Conservation (phyloP, 2,329 filamentous ascomycete species). For the Colletotrichum filicis region DNA sequence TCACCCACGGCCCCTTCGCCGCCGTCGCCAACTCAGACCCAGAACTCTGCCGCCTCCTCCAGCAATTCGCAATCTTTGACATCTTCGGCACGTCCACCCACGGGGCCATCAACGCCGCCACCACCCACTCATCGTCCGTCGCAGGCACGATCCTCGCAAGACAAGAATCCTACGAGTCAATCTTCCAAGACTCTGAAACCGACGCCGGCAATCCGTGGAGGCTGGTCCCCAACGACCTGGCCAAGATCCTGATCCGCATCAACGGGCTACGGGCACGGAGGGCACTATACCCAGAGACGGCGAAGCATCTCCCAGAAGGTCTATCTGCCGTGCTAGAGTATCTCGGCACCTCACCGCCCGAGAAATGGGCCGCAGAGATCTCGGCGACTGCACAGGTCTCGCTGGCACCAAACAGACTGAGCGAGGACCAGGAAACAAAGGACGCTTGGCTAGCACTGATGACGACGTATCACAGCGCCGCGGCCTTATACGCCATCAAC, state of each 20-base stretch:
- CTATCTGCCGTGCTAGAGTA: not conserved
- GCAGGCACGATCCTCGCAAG: not conserved
- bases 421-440: not conserved
- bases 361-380: not conserved
- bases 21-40: not conserved
- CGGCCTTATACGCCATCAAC: not conserved
- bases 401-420: not conserved
- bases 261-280: constrained; percentile 2
- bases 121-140: not conserved
- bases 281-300: not conserved
- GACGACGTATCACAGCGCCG: constrained; percentile 1
- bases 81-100: constrained; percentile 7
- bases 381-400: not conserved
- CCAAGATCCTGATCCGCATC: constrained; percentile 1
- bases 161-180: not conserved
- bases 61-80: constrained; percentile 6
- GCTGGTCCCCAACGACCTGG: not conserved
- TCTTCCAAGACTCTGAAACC: not conserved
- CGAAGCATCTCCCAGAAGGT: not conserved
- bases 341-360: not conserved
- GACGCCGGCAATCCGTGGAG: constrained; percentile 1
- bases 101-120: not conserved
- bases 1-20: not conserved
- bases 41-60: not conserved
- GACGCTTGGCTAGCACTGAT: constrained; percentile 6